These are phyloP conservation scores for Amanita rubescens DNA, from an alignment of 768 basidiomycete genomes.

Conservation along the genomic window DNA sequence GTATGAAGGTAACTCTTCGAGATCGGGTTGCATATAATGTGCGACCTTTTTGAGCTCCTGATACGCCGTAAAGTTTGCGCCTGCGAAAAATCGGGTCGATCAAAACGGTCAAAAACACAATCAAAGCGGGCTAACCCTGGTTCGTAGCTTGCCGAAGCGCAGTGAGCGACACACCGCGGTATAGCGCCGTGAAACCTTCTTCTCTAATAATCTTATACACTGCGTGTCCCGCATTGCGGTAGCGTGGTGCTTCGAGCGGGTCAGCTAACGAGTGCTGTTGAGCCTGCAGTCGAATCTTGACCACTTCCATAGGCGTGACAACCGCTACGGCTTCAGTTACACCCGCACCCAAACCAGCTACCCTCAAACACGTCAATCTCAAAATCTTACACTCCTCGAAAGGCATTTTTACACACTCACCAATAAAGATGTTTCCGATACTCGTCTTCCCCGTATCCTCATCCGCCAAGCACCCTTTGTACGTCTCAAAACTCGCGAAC, in stretches of 20 bases:
- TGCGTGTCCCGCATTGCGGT: constrained; percentile 95
- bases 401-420: too few species aligned
- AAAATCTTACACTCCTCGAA: too few species aligned
- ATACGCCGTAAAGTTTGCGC: constrained; percentile 97
- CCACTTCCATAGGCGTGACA: constrained; percentile 98
- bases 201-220: constrained; percentile 92
- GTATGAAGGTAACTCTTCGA: constrained; percentile 79
- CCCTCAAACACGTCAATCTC: too few species aligned
- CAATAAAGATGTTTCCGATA: constrained; percentile 34
- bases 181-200: constrained; percentile 79
- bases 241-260: constrained; percentile 87
- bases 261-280: constrained; percentile 97
- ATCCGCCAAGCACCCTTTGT: constrained; percentile 79
- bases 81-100: constrained; percentile 20
- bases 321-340: constrained; percentile 93
- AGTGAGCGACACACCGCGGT: constrained; percentile 90
- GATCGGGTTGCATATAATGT: constrained; percentile 69
- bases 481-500: constrained; percentile 95
- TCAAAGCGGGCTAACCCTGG: constrained; percentile 73
- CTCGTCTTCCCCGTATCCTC: constrained; percentile 72
- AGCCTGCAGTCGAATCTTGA: constrained; percentile 97
- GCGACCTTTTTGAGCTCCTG: constrained; percentile 91
- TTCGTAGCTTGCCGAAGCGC: constrained; percentile 96
- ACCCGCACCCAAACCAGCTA: constrained; percentile 92
- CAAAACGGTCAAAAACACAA: too few species aligned